Percentiles rank a stretch among this genome's conserved stretches.
Conservation (phyloP, 2,329 filamentous ascomycete species). For the Penicillium rolfsii region DNA sequence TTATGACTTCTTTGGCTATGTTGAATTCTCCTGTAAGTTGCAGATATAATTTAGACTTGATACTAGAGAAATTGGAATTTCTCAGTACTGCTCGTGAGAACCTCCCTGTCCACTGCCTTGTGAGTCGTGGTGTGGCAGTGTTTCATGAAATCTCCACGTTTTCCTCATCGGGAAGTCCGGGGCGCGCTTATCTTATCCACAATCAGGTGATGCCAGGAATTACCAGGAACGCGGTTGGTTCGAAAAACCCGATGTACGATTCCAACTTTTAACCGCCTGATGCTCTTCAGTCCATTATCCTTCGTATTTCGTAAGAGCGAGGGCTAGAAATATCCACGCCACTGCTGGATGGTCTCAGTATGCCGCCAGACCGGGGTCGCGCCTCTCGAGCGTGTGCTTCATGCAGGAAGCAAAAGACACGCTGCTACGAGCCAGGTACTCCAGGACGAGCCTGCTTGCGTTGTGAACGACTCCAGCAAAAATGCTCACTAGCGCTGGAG, state of each 20-base stretch:
- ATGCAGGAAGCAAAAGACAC: slow-evolving; percentile 49
- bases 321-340: background rate
- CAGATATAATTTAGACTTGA: background rate
- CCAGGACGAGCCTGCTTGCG: slow-evolving; percentile 40
- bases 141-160: background rate
- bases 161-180: slow-evolving; percentile 10
- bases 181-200: slow-evolving; percentile 22
- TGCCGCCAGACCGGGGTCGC: slow-evolving; percentile 28
- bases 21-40: background rate
- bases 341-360: slow-evolving; percentile 6
- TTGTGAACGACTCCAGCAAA: slow-evolving; percentile 42
- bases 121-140: too few species aligned
- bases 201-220: slow-evolving; percentile 23
- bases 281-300: background rate
- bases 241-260: background rate
- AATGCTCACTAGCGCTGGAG: slow-evolving; percentile 38
- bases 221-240: slow-evolving; percentile 5
- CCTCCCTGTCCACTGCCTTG: background rate
- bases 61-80: background rate
- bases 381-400: slow-evolving; percentile 42
- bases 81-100: background rate
- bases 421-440: slow-evolving; percentile 43
- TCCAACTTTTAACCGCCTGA: background rate
- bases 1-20: background rate
- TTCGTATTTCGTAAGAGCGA: background rate